Evolutionary conservation across 805 yeast species (phyloP), one percentile per base, ranked within the genome.

Genomic region (Candida berthetii): DNA sequence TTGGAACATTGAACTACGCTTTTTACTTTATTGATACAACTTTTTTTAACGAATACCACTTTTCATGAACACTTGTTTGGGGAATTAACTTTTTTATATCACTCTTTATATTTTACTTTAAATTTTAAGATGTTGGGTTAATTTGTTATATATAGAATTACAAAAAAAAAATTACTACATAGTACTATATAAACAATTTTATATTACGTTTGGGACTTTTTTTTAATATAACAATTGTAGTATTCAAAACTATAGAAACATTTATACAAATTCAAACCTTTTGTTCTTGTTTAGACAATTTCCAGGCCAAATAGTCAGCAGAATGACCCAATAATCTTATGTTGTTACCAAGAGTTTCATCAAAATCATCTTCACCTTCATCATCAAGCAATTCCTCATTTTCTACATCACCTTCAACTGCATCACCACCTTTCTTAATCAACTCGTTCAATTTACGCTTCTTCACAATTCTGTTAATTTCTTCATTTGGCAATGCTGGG

Each of bases 251-350:
- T n/a, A n/a, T 22, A 22, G 9, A 22, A 7, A 22, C 25, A 22
- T 7, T 22, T 22, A 22, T 22, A 7, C 9, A 15, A 14, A 7
- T 29, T 7, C 7, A 29, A 32, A 39, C 38, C 36, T 38, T 13
- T 22, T 31, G 22, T 25, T 16, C 10, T 34, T 24, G 15, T 29
- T 53, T 53, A 6, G 42, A 45, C 31, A 45, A 43, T 55, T 73
- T 77, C 74, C 74, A 80, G 2, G 87, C 85, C 55, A 88, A 59
- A 55, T 85, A 89, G 53, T 72, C 70, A 2, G 88, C 86, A 39
- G 85, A 76, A 53, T 87, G 95, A 6, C 95, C 88, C 31, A 81
- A 56, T 31, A 73, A 72, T 11, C 43, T 48, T 20, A 48, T 35
- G 40, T 53, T 70, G 41, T 9, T 61, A 2, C 58, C 58, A 8